Evolutionary conservation across 441 rosid species (phyloP).

Genomic region (Erodium moschatum): DNA sequence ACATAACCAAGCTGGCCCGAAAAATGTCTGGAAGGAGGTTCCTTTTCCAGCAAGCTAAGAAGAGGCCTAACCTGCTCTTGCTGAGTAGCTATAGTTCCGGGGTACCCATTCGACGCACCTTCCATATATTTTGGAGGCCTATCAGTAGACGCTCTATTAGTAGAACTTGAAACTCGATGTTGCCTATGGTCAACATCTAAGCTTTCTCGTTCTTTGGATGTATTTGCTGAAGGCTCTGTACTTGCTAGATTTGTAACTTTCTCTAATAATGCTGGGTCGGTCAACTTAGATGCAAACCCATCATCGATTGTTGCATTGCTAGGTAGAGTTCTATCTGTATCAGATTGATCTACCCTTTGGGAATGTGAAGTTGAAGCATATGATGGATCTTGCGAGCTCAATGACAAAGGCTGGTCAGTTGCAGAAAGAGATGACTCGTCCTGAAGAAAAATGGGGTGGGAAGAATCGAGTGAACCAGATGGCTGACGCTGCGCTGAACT

Average conservation of each 20-base stretch:
- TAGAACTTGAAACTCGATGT: slow-evolving; percentile 39
- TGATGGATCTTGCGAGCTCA: slow-evolving; percentile 51
- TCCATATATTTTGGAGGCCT: slow-evolving; percentile 63
- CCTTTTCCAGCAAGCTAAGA: slow-evolving; percentile 95
- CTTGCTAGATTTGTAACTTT: slow-evolving; percentile 29
- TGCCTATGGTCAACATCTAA: slow-evolving; percentile 46
- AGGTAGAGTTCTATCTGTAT: slow-evolving; percentile 52
- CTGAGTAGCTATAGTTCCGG: slow-evolving; percentile 35
- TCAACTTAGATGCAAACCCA: slow-evolving; percentile 30
- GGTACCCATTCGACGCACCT: slow-evolving; percentile 49
- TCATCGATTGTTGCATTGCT: slow-evolving; percentile 47
- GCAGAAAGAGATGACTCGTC: slow-evolving; percentile 39
- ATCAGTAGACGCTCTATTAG: slow-evolving; percentile 55
- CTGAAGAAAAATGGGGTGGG: slow-evolving; percentile 50
- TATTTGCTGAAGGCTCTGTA: slow-evolving; percentile 28
- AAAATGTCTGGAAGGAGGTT: slow-evolving; percentile 76
- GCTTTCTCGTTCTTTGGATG: slow-evolving; percentile 35
- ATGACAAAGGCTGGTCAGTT: slow-evolving; percentile 40
- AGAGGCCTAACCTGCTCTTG: slow-evolving; percentile 91
- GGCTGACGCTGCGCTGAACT: slow-evolving; percentile 36
- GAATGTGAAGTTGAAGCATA: slow-evolving; percentile 54
- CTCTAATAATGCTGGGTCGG: slow-evolving; percentile 31
- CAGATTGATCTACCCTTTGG: slow-evolving; percentile 61
- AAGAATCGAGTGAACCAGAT: slow-evolving; percentile 65
- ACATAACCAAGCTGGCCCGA: slow-evolving; percentile 88